Evolutionary conservation across 2,329 filamentous ascomycete species (phyloP), one percentile per base, ranked within the genome.

Genomic region (Conoideocrella luteorostrata): DNA sequence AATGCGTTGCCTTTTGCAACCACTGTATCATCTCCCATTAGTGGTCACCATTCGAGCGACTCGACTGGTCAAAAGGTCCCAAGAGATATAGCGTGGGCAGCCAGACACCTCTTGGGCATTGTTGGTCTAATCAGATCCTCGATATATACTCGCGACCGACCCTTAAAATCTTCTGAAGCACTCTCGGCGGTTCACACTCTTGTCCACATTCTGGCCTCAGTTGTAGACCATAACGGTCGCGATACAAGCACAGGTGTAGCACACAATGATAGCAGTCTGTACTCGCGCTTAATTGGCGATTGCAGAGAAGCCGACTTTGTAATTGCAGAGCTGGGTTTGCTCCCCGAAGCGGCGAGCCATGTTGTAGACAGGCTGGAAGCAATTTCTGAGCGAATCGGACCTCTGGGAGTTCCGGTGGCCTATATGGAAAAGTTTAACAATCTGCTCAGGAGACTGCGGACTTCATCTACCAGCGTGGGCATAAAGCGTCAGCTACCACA

Each of bases 11-110:
- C 57, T 34, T 67, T 64, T 44, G 49, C 57, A 33, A 17, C 41
- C 12, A 22, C 38, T 13, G 42, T 46, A 7, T 17, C 37, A 3
- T 30, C 41, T 15, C 9, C 39, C n/a, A n/a, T n/a, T n/a, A n/a
- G n/a, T 20, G 5, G 10, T 18, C 11, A 13, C 17, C 4, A 21
- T 21, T 15, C 28, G 26, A 13, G 23, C 4, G 4, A 4, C 13
- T n/a, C 30, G n/a, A n/a, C n/a, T n/a, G 40, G 12, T 15, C n/a
- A 21, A 15, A 30, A 30, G 9, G 9, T 18, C 10, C n/a, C 21
- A 2, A 23, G n/a, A 20, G 54, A 73, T 45, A 70, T 73, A 1
- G 42, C 59, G 7, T 78, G 75, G 75, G 75, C 73, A 3, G 67
- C 71, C 1, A 56, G 52, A 5, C 74, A 77, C 44, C 64, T 78